Percentiles rank a stretch among this genome's conserved stretches.
Conservation (phyloP, 2,329 filamentous ascomycete genomes). For the Leptographium lundbergii region DNA sequence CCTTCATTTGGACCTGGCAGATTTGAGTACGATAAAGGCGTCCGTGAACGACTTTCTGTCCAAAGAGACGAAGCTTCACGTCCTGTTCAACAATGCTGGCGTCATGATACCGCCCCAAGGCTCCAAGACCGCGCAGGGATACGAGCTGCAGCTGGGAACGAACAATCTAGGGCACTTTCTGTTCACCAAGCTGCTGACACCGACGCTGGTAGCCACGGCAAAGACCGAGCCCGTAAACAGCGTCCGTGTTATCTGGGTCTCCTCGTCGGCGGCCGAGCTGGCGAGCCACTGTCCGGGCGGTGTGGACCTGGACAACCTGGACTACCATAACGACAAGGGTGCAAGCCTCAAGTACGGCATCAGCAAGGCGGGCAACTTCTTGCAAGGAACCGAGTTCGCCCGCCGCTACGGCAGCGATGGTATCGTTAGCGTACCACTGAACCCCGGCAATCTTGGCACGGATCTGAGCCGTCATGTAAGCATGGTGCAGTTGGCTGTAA, state of each 20-base stretch:
- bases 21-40: constrained; percentile 17
- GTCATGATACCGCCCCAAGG: constrained; percentile 19
- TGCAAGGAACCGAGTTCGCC: constrained; percentile 11
- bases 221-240: not conserved
- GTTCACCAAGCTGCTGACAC: constrained; percentile 14
- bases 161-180: constrained; percentile 15
- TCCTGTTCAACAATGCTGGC: constrained; percentile 26
- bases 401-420: constrained; percentile 3
- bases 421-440: constrained; percentile 15
- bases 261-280: constrained; percentile 9
- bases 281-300: constrained; percentile 6
- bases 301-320: constrained; percentile 9
- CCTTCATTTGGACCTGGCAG: constrained; percentile 25
- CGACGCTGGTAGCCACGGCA: constrained; percentile 11
- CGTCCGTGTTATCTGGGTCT: constrained; percentile 13
- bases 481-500: constrained; percentile 5
- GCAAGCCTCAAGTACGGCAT: constrained; percentile 1
- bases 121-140: constrained; percentile 16
- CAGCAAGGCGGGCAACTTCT: constrained; percentile 11
- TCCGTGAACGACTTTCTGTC: constrained; percentile 17
- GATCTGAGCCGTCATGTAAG: constrained; percentile 21
- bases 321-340: constrained; percentile 2
- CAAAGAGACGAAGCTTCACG: constrained; percentile 19
- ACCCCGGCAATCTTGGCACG: constrained; percentile 27
- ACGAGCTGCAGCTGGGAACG: constrained; percentile 14